Base-by-base conservation (phyloP, 352 stramenopile species). In the Globisporangium rhizosaccharum region DNA sequence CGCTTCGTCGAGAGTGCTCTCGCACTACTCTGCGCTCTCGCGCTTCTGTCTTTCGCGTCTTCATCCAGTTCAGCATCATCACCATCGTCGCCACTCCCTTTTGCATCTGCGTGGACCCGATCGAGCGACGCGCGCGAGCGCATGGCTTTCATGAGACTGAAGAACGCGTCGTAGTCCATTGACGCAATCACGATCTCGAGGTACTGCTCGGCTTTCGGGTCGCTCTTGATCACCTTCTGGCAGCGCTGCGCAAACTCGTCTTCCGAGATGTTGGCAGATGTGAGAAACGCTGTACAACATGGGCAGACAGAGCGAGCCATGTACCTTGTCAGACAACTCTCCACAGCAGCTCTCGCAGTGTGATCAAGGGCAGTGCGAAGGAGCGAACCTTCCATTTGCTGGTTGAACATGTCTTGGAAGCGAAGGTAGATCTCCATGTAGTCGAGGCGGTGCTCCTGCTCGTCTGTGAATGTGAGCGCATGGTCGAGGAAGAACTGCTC, bases 141-240 rank as follows among this genome's bases (percentile, higher is more conserved):
- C 79, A 91, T 89, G 46, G 71, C 63, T 65, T 87, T 86, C 79
- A 91, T 91, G 45, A 91, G 71, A 33, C 70, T 53, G 57, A 70
- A 88, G 65, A 91, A 90, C 8, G 79, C 79, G 37, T 86, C 68
- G 58, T 89, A 89, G 62, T 89, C 77, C 78, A 88, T 91, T 49
- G 81, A 91, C 44, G 81, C 81, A 39, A 89, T 66, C 55, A 91
- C 81, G 17, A 91, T 80, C 44, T 89, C 81, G 25, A 91, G 63
- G 56, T 87, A 91, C 45, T 87, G 73, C 48, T 85, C 74, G 3
- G 79, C 75, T 23, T 82, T 85, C 14, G 63, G 68, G 66, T 91
- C 81, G 14, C 23, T 56, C 59, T 82, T 81, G 49, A 87, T 79
- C 41, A 73, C 73, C 26, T 72, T 66, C 59, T 84, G 65, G 20